Base-by-base conservation (phyloP, 176 grass and related monocot species). In the Luzula sylvatica region DNA sequence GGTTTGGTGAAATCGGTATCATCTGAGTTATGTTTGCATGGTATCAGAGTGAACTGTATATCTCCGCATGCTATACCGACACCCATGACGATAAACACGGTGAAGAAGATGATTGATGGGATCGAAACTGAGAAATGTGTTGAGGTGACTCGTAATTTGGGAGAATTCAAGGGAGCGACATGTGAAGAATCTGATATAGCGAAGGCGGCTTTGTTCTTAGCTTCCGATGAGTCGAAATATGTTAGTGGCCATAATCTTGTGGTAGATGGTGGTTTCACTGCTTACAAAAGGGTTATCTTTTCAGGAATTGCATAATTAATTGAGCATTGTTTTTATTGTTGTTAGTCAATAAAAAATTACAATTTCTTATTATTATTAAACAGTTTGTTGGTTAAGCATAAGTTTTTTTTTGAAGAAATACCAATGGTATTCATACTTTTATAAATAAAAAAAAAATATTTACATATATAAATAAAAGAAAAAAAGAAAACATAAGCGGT, bases 21-120 rank as follows among this genome's bases (percentile, higher is more conserved):
- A 0, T 66, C 61, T 8, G 78, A 70, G 71, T 56, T 94, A 1
- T 26, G 61, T 3, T 21, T 42, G 11, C 47, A 82, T 22, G 87
- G 87, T 39, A 64, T 94, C 20, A 54, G 78, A 19, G 74, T 87
- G 39, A 87, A 94, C 47, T 53, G 71, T 72, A 71, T 94, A 59
- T 83, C 82, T 11, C 87, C 87, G 0, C 30, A 45, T 35, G 49
- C 8, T 19, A 25, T 94, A 22, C 22, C 78, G 3, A 94, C 82
- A 26, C 44, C 55, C n/a, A 5, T 87, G 1, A 28, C 3, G 14
- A 15, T 77, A 14, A 3, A 20, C 2, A 46, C 1, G 2, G 0
- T 80, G 0, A 39, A 16, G 3, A 20, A 54, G 53, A 0, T 75
- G 12, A 2, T 58, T 47, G 56, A 50, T 0, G 52, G 2, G 15